Base-by-base conservation (phyloP, 2,329 filamentous ascomycete species). In the Ceratocystis albifundus region DNA sequence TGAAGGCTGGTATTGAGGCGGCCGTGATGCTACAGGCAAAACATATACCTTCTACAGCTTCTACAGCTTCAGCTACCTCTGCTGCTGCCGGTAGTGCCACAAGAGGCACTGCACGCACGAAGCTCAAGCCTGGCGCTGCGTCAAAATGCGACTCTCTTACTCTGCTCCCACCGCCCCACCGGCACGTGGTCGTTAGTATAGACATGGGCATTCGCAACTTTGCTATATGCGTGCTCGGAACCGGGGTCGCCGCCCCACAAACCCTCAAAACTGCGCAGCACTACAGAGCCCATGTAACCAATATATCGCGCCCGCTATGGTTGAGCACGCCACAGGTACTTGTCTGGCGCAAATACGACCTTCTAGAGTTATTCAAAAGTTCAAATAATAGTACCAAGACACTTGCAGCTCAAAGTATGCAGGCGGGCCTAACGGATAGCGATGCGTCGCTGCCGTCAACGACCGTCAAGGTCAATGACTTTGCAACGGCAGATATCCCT, bases 131-230 rank as follows among this genome's bases (percentile, higher is more conserved):
- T 6, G 20, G 8, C 15, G 48, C 48, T 50, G 7, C 48, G n/a
- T 20, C 48, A 12, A 57, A 32, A 30, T 3, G 53, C 53, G 17
- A 4, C 22, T 32, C 53, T 1, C 25, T 45, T 4, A 2, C 61
- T 36, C 41, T 6, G 25, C 41, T 32, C 7, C 22, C 62, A 10
- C 46, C 45, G 15, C 28, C 3, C 22, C 53, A 12, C 7, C 59
- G 22, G 20, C 32, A 46, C 17, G 36, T 62, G 7, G 48, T 67
- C 20, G 48, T 67, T 25, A 64, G 61, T n/a, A 67, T 67, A 32
- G 65, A 67, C 45, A 64, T 67, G 61, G 65, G 65, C 30, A 67
- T 67, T 22, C 65, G 65, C 25, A 67, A 67, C 25, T 57, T 67
- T n/a, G 65, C 65, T n/a, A 20, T 67, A 12, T 62, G 59, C 28